Conservation (phyloP, 2,329 filamentous ascomycete species). For the Dactylellina haptotyla region DNA sequence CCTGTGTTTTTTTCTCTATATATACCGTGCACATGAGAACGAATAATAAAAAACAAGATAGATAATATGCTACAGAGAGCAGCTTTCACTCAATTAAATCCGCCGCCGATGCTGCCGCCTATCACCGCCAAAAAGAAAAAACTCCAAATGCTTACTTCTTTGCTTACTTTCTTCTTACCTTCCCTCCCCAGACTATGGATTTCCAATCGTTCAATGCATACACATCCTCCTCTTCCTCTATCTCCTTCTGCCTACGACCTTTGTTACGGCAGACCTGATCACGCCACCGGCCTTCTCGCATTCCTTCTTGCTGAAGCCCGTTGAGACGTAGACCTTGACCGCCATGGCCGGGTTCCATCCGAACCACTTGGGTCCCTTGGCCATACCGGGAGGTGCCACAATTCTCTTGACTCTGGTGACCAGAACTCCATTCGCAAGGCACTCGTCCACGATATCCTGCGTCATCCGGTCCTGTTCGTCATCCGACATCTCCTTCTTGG, state of each 20-base stretch:
- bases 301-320: constrained; percentile 89
- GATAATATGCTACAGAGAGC: neutral
- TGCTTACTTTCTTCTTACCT: neutral
- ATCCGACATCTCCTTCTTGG: constrained; percentile 29
- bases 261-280: constrained; percentile 92
- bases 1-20: constrained; percentile 12
- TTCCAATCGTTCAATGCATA: neutral
- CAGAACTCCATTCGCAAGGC: constrained; percentile 86
- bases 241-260: constrained; percentile 73
- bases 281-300: constrained; percentile 90
- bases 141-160: constrained; percentile 13
- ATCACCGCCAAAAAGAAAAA: neutral
- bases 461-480: constrained; percentile 83
- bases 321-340: constrained; percentile 90
- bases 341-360: constrained; percentile 74
- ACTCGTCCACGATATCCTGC: constrained; percentile 96
- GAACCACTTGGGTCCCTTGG: constrained; percentile 73
- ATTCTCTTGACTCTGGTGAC: constrained; percentile 86
- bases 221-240: constrained; percentile 2
- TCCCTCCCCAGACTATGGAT: neutral
- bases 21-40: neutral
- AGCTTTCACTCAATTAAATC: too few species aligned
- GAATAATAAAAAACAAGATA: neutral
- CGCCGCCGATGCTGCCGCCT: too few species aligned
- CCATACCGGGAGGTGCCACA: constrained; percentile 66